Percentiles rank a stretch among this genome's conserved stretches.
Conservation (phyloP, 2,329 filamentous ascomycete species). For the Aspergillus alliaceus region DNA sequence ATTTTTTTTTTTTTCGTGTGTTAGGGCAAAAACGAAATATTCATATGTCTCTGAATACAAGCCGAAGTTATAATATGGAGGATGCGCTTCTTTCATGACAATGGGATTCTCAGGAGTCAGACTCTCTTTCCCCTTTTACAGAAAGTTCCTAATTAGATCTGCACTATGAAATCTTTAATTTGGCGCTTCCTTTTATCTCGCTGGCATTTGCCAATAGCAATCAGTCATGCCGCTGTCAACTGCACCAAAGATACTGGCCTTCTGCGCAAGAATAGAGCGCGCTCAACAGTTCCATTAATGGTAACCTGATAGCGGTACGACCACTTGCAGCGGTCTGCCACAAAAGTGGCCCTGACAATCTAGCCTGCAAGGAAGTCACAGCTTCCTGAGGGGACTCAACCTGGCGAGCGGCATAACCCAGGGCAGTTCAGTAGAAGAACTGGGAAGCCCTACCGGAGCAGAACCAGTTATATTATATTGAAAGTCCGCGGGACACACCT, state of each 20-base stretch:
- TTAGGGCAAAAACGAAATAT: too few species aligned
- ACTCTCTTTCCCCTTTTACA: background rate
- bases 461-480: constrained; percentile 39
- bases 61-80: background rate
- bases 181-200: background rate
- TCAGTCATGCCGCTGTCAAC: constrained; percentile 25
- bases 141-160: too few species aligned
- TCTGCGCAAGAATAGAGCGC: constrained; percentile 32
- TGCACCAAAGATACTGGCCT: constrained; percentile 40
- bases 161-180: background rate
- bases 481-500: constrained; percentile 18
- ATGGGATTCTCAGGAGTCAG: background rate
- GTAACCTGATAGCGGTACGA: constrained; percentile 35
- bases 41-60: too few species aligned
- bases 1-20: too few species aligned
- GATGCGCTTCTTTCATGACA: background rate
- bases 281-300: constrained; percentile 39
- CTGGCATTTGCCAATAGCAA: background rate
- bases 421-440: constrained; percentile 39
- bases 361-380: constrained; percentile 17
- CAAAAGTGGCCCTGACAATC: constrained; percentile 9
- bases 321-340: constrained; percentile 37
- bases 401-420: constrained; percentile 39
- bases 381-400: constrained; percentile 25
- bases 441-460: constrained; percentile 41